Base-by-base conservation (phyloP, 2,329 filamentous ascomycete genomes). In the Gnomoniopsis sp. region DNA sequence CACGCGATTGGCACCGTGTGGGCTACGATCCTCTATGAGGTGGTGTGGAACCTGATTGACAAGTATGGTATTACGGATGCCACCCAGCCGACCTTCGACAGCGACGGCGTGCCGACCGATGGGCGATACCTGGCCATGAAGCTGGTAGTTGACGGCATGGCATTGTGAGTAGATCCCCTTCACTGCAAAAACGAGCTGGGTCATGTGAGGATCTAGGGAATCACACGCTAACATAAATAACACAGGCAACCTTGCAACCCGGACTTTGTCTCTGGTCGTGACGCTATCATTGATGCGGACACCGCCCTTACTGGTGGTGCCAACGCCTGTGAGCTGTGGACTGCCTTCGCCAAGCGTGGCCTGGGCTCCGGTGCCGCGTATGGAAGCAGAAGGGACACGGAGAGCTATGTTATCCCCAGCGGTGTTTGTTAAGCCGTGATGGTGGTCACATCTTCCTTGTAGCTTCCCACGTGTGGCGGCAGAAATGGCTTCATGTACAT, bases 31-130 rank as follows among this genome's bases (percentile, higher is more conserved):
- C 71, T 85, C 4, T 84, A 84, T 68, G 82, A 85, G 64, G 72
- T 84, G 14, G 67, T 84, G 58, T 85, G 82, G 82, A 83, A 82
- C 69, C 65, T 85, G 36, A 80, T 84, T 58, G 81, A 82, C 53
- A 80, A 80, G 70, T 69, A 82, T 61, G 82, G 82, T 57, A 80
- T 79, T 70, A 81, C 76, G 46, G 71, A 76, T 49, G 70, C 61
- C 0, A 69, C 69, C 10, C 64, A 68, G 17, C 81, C 82, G 0
- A 67, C 69, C 1, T 77, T 83, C 52, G 64, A 69, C 49, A 56
- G 34, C 12, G 70, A 72, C 10, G 77, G 79, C 2, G 73, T 82
- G 1, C 81, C 82, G 2, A 78, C 72, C 0, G 80, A 84, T 58
- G 82, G 82, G 21, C 77, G 77, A 59, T 83, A 76, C 64, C 70